Evolutionary conservation across 1,284 basidiomycete genomes (phyloP).

Genomic region (Neonothopanus nambi): DNA sequence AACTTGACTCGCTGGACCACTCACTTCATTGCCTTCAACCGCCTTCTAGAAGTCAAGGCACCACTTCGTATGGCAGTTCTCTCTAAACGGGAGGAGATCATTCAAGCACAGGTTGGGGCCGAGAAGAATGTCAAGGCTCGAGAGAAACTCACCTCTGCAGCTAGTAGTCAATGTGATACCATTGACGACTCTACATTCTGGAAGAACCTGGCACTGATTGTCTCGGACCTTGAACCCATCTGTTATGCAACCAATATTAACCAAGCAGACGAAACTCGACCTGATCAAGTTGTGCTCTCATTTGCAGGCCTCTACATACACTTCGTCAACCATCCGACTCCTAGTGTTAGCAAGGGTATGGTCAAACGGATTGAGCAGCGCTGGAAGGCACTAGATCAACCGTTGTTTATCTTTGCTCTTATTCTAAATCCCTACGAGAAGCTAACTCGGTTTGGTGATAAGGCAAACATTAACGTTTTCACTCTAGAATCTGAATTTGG

Average conservation of each 20-base stretch:
- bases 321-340: constrained; percentile 9
- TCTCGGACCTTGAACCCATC: constrained; percentile 19
- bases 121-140: constrained; percentile 23
- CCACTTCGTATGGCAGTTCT: constrained; percentile 22
- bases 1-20: constrained; percentile 30
- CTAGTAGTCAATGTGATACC: constrained; percentile 5
- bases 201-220: constrained; percentile 9
- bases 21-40: constrained; percentile 26
- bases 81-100: constrained; percentile 21
- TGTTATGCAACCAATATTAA: constrained; percentile 20
- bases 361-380: constrained; percentile 5
- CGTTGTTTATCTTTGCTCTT: constrained; percentile 8
- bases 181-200: constrained; percentile 16
- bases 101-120: constrained; percentile 26
- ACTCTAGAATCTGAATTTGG: too few species aligned
- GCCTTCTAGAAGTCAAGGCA: constrained; percentile 21
- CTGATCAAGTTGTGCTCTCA: constrained; percentile 16
- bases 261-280: constrained; percentile 15
- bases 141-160: constrained; percentile 13
- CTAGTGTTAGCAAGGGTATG: constrained; percentile 13
- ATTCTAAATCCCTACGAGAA: constrained; percentile 16
- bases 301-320: constrained; percentile 18
- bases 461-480: too few species aligned
- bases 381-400: constrained; percentile 11
- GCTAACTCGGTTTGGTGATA: constrained; percentile 9